Percentiles rank a stretch among this genome's conserved stretches.
Evolutionary conservation across 805 yeast species (phyloP).

Genomic region (baker's yeast (Saccharomyces cerevisiae)): DNA sequence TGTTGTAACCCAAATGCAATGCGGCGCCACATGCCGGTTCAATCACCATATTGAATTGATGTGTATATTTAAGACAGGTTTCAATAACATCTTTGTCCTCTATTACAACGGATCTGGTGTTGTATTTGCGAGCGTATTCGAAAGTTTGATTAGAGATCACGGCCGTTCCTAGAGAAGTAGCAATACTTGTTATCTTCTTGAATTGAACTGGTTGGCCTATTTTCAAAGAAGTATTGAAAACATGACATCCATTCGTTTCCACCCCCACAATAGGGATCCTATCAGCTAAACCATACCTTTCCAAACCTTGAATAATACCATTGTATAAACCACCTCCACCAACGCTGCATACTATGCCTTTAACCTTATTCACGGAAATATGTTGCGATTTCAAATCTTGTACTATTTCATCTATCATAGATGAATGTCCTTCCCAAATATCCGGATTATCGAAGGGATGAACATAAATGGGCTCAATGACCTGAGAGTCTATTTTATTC

Average conservation of each 20-base stretch:
- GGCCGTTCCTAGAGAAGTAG: conserved; percentile 57
- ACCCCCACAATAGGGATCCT: conserved; percentile 39
- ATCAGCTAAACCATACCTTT: conserved; percentile 29
- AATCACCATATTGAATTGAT: conserved; percentile 43
- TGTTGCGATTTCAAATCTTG: conserved; percentile 18
- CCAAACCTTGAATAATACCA: conserved; percentile 42
- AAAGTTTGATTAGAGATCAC: conserved; percentile 45
- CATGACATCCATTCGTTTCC: conserved; percentile 59
- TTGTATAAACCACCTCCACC: conserved; percentile 55
- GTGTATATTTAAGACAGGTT: conserved; percentile 43
- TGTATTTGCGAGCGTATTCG: conserved; percentile 35
- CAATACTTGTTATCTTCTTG: conserved; percentile 44
- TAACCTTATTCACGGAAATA: conserved; percentile 23
- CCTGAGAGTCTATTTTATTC: conserved; percentile 10
- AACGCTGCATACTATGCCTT: conserved; percentile 44
- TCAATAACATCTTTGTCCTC: conserved; percentile 49
- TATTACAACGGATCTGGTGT: conserved; percentile 37
- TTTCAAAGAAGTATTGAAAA: conserved; percentile 43
- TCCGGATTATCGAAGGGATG: conserved; percentile 47
- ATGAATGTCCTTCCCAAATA: conserved; percentile 50
- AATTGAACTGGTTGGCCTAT: conserved; percentile 39
- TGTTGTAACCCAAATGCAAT: conserved; percentile 42
- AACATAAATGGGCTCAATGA: conserved; percentile 38
- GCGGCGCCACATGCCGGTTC: conserved; percentile 77
- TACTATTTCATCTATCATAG: conserved; percentile 39